Evolutionary conservation across 1,284 basidiomycete species (phyloP).

Genomic region (Butyriboletus appendiculatus): DNA sequence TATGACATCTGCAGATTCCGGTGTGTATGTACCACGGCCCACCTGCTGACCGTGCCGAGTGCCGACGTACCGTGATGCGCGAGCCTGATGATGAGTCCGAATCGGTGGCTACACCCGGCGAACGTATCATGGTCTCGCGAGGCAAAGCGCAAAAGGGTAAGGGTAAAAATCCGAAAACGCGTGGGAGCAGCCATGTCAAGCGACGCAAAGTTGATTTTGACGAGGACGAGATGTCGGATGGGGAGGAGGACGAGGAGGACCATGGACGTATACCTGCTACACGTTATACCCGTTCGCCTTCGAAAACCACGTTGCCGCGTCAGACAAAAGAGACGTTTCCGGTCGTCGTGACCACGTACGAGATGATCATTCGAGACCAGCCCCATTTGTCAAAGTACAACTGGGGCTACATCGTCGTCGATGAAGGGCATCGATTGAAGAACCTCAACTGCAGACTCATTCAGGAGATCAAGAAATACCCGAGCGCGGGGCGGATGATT

Average conservation of each 20-base stretch:
- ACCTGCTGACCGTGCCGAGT: slow-evolving; percentile 72
- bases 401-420: slow-evolving; percentile 95
- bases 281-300: slow-evolving; percentile 19
- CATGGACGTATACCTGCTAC: slow-evolving; percentile 17
- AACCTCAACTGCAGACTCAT: slow-evolving; percentile 92
- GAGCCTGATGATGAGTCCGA: slow-evolving; percentile 29
- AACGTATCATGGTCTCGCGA: slow-evolving; percentile 22
- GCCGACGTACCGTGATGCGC: slow-evolving; percentile 64
- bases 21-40: slow-evolving; percentile 90
- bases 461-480: slow-evolving; percentile 88
- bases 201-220: slow-evolving; percentile 20
- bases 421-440: slow-evolving; percentile 94
- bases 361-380: slow-evolving; percentile 88
- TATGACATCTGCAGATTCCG: slow-evolving; percentile 60
- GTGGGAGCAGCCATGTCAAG: slow-evolving; percentile 16
- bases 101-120: slow-evolving; percentile 21
- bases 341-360: slow-evolving; percentile 89
- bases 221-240: slow-evolving; percentile 11
- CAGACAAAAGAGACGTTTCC: slow-evolving; percentile 55
- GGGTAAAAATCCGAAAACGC: slow-evolving; percentile 9
- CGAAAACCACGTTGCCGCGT: not conserved
- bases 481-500: slow-evolving; percentile 86
- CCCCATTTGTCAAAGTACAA: slow-evolving; percentile 64
- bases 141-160: slow-evolving; percentile 9
- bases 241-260: slow-evolving; percentile 7